Evolutionary conservation across 768 basidiomycete species (phyloP), one percentile per base, ranked within the genome.

Genomic region (Boletellus sp.): DNA sequence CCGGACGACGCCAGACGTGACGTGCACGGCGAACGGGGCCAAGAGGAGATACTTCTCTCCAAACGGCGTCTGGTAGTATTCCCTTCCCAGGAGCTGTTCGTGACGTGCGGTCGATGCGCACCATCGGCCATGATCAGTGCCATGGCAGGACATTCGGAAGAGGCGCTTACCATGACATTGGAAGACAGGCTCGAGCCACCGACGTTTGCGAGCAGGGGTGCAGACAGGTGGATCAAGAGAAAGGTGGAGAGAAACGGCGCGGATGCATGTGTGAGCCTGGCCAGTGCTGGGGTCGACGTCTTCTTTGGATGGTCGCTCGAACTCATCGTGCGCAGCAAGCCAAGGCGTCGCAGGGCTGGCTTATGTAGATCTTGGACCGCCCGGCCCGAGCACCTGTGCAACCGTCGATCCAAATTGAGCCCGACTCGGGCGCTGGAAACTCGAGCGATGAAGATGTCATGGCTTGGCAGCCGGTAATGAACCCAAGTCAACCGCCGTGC

Each of bases 241-340:
- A 93, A 94, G 0, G 82, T 82, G 10, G 80, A 72, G 34, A 94
- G 83, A 61, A 93, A 87, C 8, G 91, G 85, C 3, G 87, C 76
- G 0, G 87, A 81, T 7, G 74, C 76, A 69, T 92, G 88, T 0
- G 85, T 73, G 12, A 84, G 62, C 34, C 67, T 77, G 7, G 81
- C 86, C 34, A 91, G 63, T 17, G 64, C 51, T 2, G 74, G 35
- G n/a, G 47, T 43, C 38, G 42, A 48, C 5, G 42, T 16, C 4
- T 47, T 43, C 19, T 11, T 50, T 0, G 60, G 46, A 28, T 3
- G 38, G 11, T 42, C 24, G 17, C 13, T 33, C 22, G 42, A 31
- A 6, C 15, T 33, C 42, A 43, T 33, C 19, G n/a, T 37, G 6
- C 4, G 24, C 24, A 26, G 24, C 24, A 8, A 26, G 24, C 8